phyloP scores from a whole-genome alignment of 2,329 filamentous ascomycete genomes.

The Chaetomium sp. region DNA sequence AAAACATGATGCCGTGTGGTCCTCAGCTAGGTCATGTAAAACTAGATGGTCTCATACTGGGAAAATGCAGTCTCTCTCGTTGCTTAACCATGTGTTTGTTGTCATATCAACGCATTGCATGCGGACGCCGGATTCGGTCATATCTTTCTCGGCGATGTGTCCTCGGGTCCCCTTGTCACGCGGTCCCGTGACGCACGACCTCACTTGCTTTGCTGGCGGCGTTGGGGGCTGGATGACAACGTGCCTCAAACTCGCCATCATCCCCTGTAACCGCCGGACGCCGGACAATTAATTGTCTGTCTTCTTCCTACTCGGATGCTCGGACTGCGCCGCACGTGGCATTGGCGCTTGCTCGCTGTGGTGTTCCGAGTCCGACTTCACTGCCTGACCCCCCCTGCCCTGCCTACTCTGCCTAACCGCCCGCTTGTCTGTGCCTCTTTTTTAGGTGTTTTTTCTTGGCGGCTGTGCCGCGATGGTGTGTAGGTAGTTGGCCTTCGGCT shows the following conservation, averaged over 20 bases:
- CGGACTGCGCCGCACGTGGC: no score
- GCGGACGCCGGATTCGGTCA: background rate
- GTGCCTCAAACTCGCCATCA: background rate
- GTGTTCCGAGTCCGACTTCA: no score
- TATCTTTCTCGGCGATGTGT: background rate
- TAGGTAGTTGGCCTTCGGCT: no score
- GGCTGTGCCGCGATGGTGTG: background rate
- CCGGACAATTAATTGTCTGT: no score
- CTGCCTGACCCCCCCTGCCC: no score
- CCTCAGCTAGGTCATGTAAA: slow-evolving; percentile 19
- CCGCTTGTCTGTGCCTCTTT: background rate
- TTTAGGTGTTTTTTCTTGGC: background rate
- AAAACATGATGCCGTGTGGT: slow-evolving; percentile 1
- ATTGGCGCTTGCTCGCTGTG: no score
- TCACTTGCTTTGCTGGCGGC: background rate
- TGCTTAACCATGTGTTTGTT: background rate
- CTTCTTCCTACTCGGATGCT: no score
- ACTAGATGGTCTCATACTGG: slow-evolving; percentile 20
- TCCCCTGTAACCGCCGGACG: no score
- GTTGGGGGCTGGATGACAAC: background rate
- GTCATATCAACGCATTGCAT: background rate
- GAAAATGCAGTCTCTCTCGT: slow-evolving; percentile 16
- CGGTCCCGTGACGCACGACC: background rate
- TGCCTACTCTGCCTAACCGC: background rate
- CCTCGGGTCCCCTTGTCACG: background rate